Evolutionary conservation across 2,329 filamentous ascomycete genomes (phyloP).

Genomic region (Fusarium multiceps): DNA sequence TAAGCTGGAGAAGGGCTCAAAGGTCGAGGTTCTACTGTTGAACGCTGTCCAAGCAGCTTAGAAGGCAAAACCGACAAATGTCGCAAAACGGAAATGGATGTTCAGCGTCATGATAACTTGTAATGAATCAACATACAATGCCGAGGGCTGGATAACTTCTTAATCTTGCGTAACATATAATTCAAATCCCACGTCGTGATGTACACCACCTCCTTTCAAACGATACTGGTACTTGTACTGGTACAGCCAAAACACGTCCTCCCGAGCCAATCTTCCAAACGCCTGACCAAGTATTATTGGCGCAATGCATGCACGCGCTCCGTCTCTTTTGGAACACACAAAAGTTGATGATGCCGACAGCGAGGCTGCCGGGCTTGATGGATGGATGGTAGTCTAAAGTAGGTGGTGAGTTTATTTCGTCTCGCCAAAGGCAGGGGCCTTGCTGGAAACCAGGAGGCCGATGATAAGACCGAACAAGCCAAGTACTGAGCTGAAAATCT

Average conservation of each 20-base stretch:
- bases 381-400: constrained; percentile 23
- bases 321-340: constrained; percentile 39
- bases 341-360: constrained; percentile 32
- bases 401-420: constrained; percentile 30
- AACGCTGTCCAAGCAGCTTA: constrained; percentile 55
- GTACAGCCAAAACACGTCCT: constrained; percentile 51
- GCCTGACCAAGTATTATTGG: constrained; percentile 54
- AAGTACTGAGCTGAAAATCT: constrained; percentile 98
- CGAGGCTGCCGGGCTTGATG: constrained; percentile 25
- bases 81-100: not conserved
- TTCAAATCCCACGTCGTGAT: constrained; percentile 47
- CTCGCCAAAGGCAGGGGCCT: constrained; percentile 78
- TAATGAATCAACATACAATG: constrained; percentile 37
- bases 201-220: constrained; percentile 49
- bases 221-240: constrained; percentile 52
- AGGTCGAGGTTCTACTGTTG: constrained; percentile 85
- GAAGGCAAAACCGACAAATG: not conserved
- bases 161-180: constrained; percentile 43
- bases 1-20: constrained; percentile 73
- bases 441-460: constrained; percentile 86
- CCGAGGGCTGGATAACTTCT: constrained; percentile 25
- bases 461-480: constrained; percentile 97
- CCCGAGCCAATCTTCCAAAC: constrained; percentile 55
- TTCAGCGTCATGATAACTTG: constrained; percentile 31
- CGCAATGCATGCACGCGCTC: constrained; percentile 51